These are phyloP conservation scores for Drechslerella dactyloides DNA, from an alignment of 2,329 filamentous ascomycete genomes.

Conservation along the genomic window DNA sequence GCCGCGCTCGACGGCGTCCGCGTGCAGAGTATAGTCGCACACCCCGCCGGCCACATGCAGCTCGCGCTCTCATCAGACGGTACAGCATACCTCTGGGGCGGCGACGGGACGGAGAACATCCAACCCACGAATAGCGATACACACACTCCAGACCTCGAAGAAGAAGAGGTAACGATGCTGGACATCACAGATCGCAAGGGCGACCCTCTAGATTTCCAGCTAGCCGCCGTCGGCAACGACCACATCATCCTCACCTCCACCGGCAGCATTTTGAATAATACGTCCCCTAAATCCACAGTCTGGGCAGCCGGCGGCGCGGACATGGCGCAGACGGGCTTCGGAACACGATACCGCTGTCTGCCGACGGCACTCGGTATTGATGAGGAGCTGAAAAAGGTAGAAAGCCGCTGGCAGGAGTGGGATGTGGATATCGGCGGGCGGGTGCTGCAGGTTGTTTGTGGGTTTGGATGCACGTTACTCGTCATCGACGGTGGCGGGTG, in stretches of 20 bases:
- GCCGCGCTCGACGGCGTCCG: constrained; percentile 26
- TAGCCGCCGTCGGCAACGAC: constrained; percentile 22
- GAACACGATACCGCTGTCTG: constrained; percentile 23
- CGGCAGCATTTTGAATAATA: too few species aligned
- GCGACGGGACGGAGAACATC: constrained; percentile 43
- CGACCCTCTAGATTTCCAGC: constrained; percentile 25
- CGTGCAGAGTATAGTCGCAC: constrained; percentile 8
- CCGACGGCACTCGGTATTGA: constrained; percentile 22
- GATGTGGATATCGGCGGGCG: neutral
- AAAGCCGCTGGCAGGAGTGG: constrained; percentile 10
- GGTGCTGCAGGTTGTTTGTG: constrained; percentile 16
- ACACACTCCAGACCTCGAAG: too few species aligned
- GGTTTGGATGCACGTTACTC: constrained; percentile 26
- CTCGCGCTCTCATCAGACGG: constrained; percentile 17
- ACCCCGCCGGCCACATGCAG: constrained; percentile 32
- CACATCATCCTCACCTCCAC: constrained; percentile 16
- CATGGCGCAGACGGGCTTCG: constrained; percentile 39
- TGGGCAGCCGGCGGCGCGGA: constrained; percentile 39
- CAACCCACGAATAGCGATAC: too few species aligned
- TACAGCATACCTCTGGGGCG: constrained; percentile 39
- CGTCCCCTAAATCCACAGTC: neutral
- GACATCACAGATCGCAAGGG: neutral
- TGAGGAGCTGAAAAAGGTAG: constrained; percentile 1
- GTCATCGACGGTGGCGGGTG: constrained; percentile 8
- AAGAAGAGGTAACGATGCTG: too few species aligned